Percentiles rank a stretch among this genome's conserved stretches.
phyloP scores from a whole-genome alignment of 1,284 basidiomycete species.

The Phenoliferia sp. region DNA sequence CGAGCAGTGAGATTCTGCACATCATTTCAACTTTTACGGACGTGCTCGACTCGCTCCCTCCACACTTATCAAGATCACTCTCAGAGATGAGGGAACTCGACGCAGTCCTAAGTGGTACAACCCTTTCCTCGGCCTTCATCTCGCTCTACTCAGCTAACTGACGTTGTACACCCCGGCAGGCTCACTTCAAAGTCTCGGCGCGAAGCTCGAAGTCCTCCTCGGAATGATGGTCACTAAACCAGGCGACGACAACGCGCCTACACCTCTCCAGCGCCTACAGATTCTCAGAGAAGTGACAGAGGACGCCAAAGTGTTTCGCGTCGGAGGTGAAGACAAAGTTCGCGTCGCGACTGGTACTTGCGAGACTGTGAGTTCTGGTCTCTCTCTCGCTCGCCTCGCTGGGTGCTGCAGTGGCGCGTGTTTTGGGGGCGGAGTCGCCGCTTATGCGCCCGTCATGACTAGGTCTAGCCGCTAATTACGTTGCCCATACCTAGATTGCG shows the following conservation, averaged over 20 bases:
- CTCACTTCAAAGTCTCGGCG: neutral
- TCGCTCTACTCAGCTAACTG: neutral
- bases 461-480: too few relatives aligned
- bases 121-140: neutral
- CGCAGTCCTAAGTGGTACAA: neutral
- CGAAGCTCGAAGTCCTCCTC: neutral
- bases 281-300: slow-evolving; percentile 89
- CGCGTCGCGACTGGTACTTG: slow-evolving; percentile 90
- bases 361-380: slow-evolving; percentile 55
- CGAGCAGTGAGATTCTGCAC: neutral
- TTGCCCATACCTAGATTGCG: slow-evolving; percentile 22
- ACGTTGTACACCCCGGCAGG: neutral
- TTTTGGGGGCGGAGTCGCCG: too few relatives aligned
- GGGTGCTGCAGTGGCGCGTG: neutral
- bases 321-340: slow-evolving; percentile 98
- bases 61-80: neutral
- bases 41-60: neutral
- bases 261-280: slow-evolving; percentile 36
- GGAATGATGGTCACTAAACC: slow-evolving; percentile 6
- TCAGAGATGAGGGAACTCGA: neutral
- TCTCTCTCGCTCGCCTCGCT: neutral
- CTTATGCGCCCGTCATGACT: too few relatives aligned
- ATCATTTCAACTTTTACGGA: neutral
- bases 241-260: neutral
- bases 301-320: slow-evolving; percentile 82